Base-by-base conservation (phyloP, 305 asterid species). In the Striga hermonthica region DNA sequence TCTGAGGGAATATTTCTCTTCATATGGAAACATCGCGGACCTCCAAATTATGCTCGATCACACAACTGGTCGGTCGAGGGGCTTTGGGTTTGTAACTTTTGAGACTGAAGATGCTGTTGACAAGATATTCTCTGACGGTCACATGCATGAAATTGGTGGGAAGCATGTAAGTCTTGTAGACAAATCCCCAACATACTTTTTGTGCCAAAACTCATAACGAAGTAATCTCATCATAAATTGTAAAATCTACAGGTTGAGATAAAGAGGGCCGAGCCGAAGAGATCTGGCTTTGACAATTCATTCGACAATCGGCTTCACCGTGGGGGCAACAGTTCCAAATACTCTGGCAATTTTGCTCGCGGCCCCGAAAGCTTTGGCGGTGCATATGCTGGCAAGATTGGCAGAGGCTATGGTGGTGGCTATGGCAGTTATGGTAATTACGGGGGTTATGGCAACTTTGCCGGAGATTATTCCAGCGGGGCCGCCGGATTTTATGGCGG, bases 11-110 rank as follows among this genome's bases (percentile, higher is more conserved):
- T 92, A 92, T 64, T 92, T 92, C 76, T 87, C 96, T 39, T 63
- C 94, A 16, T 90, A 86, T 70, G 98, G 97, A 47, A 75, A 74
- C 72, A 80, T 90, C 54, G 76, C 88, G 75, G 96, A 83, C 81
- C 85, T 83, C 68, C 94, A 84, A 73, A 92, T 92, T 58, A 87
- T 92, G 95, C 65, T 87, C 75, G 96, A 87, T 68, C 96, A 79
- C 60, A 80, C 70, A 50, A 92, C 91, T 66, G 92, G 95, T 63
- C 83, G 95, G 16, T 79, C 95, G 34, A 74, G 95, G 60, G 96
- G 97, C n/a, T 92, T 92, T 81, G 98, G 97, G 37, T 89, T 87
- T 74, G 88, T 92, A 43, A 86, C 97, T 59, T 92, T 92, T 72
- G 97, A 86, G 66, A 83, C 34, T 69, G 98, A 92, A 81, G 95